phyloP scores from a whole-genome alignment of 2,329 filamentous ascomycete species.

The Talaromyces sp. region DNA sequence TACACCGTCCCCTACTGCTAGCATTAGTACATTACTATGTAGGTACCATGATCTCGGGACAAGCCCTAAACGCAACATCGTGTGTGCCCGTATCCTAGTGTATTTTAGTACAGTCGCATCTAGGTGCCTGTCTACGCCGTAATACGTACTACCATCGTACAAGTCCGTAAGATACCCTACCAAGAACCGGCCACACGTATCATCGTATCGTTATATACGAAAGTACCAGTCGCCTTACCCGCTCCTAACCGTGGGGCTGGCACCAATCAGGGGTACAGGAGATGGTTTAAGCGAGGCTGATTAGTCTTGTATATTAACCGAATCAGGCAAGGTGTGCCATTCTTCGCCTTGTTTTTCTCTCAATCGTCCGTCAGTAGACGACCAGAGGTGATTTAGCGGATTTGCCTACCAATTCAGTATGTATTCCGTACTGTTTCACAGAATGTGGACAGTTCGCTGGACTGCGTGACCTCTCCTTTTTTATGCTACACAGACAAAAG shows the following conservation, averaged over 20 bases:
- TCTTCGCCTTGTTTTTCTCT: neutral
- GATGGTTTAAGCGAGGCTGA: neutral
- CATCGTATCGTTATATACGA: neutral
- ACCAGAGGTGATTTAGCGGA: neutral
- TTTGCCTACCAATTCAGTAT: neutral
- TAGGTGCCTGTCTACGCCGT: no score
- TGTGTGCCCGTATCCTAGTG: no score
- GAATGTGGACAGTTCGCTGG: neutral
- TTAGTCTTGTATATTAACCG: neutral
- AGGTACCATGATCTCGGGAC: constrained; percentile 1
- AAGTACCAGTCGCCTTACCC: constrained; percentile 1
- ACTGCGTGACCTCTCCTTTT: neutral
- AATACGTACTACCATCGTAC: neutral
- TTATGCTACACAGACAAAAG: neutral
- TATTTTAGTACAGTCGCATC: neutral
- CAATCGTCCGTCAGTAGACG: no score
- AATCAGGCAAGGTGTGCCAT: neutral
- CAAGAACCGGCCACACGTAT: neutral
- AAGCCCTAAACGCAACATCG: neutral
- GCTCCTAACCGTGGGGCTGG: neutral
- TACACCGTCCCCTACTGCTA: neutral
- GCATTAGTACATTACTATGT: constrained; percentile 5
- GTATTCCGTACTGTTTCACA: neutral
- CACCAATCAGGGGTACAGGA: neutral
- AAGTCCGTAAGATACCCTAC: neutral